These are phyloP conservation scores for Panus rudis DNA, from an alignment of 768 basidiomycete genomes.

Conservation along the genomic window DNA sequence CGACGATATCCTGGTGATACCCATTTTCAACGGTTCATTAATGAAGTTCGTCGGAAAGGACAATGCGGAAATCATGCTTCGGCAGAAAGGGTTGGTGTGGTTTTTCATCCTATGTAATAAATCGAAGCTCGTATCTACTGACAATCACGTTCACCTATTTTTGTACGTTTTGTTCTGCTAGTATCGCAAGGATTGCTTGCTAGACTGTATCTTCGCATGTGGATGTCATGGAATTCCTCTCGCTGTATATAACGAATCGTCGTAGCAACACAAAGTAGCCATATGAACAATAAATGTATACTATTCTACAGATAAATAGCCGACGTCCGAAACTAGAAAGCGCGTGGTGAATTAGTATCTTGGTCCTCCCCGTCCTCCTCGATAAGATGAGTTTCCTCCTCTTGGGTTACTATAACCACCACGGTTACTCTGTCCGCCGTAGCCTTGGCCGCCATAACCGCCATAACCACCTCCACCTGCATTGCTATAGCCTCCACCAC, in stretches of 20 bases:
- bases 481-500: conserved; percentile 14
- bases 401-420: conserved; percentile 18
- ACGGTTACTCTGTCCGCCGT: conserved; percentile 14
- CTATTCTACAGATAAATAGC: conserved; percentile 9
- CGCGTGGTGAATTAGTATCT: no score
- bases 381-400: conserved; percentile 29
- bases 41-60: no score
- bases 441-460: conserved; percentile 23
- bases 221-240: no score
- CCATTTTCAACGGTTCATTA: no score
- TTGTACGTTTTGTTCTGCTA: not conserved
- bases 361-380: conserved; percentile 38
- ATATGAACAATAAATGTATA: conserved; percentile 1
- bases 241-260: no score
- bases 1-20: no score
- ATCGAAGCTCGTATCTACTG: not conserved
- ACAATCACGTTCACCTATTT: not conserved
- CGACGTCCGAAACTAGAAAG: not conserved
- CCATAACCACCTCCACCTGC: conserved; percentile 30
- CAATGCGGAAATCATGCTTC: no score
- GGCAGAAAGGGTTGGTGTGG: no score
- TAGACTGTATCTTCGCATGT: no score
- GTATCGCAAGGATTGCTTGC: not conserved
- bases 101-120: no score
- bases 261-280: not conserved